These are phyloP conservation scores for Saccharomyces hybrid DNA, from an alignment of 1,139 yeast species.

Conservation along the genomic window DNA sequence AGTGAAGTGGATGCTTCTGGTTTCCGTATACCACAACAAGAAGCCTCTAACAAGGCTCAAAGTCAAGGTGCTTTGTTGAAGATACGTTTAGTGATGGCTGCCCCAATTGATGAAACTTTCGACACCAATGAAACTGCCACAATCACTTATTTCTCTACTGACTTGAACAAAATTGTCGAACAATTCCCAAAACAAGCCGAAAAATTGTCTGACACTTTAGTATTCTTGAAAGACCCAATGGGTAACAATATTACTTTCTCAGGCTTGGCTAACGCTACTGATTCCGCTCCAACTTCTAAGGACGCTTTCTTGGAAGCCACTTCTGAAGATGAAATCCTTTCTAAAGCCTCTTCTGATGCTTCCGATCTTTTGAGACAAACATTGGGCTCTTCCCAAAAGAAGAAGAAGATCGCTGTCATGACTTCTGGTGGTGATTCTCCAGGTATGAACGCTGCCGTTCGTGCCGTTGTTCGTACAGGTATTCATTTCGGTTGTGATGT, in stretches of 20 bases:
- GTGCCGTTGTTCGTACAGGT: constrained; percentile 73
- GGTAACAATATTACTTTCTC: constrained; percentile 47
- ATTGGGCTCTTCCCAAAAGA: constrained; percentile 20
- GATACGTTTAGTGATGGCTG: constrained; percentile 45
- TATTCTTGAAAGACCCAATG: constrained; percentile 45
- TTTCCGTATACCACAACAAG: constrained; percentile 51
- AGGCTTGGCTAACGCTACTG: constrained; percentile 31
- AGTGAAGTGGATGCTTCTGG: constrained; percentile 43
- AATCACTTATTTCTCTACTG: constrained; percentile 47
- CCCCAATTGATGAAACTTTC: constrained; percentile 22
- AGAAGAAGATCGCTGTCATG: constrained; percentile 69
- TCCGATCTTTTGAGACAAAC: constrained; percentile 18
- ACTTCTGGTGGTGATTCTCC: constrained; percentile 87
- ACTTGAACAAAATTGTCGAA: constrained; percentile 36
- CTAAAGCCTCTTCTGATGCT: constrained; percentile 26
- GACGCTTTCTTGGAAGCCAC: constrained; percentile 24
- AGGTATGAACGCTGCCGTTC: constrained; percentile 77
- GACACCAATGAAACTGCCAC: constrained; percentile 29
- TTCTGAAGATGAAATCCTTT: constrained; percentile 9
- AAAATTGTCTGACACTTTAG: constrained; percentile 26
- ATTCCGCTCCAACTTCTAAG: constrained; percentile 31
- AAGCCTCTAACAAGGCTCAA: constrained; percentile 36
- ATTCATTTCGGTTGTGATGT: constrained; percentile 66
- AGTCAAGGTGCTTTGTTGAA: constrained; percentile 56
- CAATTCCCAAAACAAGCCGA: constrained; percentile 31